Percentiles rank a stretch among this genome's conserved stretches.
Evolutionary conservation across 345 rosid species (phyloP).

Genomic region (Pugionium dolabratum): DNA sequence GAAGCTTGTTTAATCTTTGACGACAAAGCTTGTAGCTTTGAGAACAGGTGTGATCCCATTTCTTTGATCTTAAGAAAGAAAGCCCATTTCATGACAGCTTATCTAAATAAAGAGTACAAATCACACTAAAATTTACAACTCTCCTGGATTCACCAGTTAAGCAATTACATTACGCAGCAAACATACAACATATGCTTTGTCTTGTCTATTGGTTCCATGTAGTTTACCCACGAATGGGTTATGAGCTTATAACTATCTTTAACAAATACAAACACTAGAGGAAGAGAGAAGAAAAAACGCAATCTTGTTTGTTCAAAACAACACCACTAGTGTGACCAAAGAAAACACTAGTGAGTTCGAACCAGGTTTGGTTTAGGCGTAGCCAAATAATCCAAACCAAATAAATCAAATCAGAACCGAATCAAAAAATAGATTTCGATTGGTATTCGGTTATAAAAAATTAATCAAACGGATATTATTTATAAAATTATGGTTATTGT

Average conservation of each 20-base stretch:
- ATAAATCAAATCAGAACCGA: too few species aligned
- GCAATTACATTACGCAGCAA: constrained; percentile 8
- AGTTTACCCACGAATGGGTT: constrained; percentile 3
- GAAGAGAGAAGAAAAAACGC: constrained; percentile 15
- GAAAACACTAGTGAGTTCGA: constrained; percentile 33
- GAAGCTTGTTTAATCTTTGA: constrained; percentile 52
- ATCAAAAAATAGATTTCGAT: too few species aligned
- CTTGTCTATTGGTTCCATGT: constrained; percentile 18
- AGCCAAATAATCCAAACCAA: too few species aligned
- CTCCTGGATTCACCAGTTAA: background rate
- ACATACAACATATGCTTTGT: background rate
- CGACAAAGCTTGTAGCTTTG: constrained; percentile 43
- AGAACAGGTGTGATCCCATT: constrained; percentile 31
- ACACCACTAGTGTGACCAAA: constrained; percentile 29
- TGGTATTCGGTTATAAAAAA: too few species aligned
- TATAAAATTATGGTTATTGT: too few species aligned
- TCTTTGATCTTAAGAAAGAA: constrained; percentile 1
- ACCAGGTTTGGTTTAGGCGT: constrained; percentile 16
- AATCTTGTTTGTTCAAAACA: constrained; percentile 26
- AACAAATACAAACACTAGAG: constrained; percentile 20
- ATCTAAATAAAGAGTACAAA: background rate
- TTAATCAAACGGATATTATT: too few species aligned
- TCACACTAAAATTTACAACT: constrained; percentile 8
- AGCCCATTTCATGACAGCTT: constrained; percentile 30
- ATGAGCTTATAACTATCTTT: background rate